Evolutionary conservation across 805 yeast species (phyloP).

Genomic region (Pichia ethanolica): DNA sequence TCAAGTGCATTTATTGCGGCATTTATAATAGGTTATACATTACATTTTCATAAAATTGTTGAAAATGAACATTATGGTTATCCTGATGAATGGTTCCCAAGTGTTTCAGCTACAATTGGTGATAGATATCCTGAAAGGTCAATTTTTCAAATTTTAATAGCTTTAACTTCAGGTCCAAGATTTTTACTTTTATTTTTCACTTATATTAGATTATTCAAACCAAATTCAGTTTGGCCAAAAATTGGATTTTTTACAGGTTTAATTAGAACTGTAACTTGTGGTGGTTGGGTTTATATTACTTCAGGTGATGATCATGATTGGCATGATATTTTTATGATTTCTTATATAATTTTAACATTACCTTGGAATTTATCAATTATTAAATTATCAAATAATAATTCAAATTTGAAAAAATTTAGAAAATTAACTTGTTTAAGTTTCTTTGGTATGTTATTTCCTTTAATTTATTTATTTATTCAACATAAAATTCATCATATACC

Average conservation of each 20-base stretch:
- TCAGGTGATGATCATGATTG: slow-evolving; percentile 95
- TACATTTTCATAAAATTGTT: slow-evolving; percentile 86
- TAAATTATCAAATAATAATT: slow-evolving; percentile 37
- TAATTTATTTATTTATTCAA: slow-evolving; percentile 82
- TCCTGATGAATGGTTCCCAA: slow-evolving; percentile 98
- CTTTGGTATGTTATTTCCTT: slow-evolving; percentile 68
- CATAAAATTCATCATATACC: slow-evolving; percentile 82
- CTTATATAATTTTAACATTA: slow-evolving; percentile 77
- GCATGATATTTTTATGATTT: slow-evolving; percentile 93
- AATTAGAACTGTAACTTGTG: slow-evolving; percentile 88
- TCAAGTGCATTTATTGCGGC: slow-evolving; percentile 70
- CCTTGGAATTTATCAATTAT: slow-evolving; percentile 81
- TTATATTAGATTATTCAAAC: slow-evolving; percentile 39
- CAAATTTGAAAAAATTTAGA: slow-evolving; percentile 45
- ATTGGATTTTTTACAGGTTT: slow-evolving; percentile 56
- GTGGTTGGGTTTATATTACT: slow-evolving; percentile 98
- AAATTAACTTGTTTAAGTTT: slow-evolving; percentile 49
- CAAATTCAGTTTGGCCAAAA: slow-evolving; percentile 31
- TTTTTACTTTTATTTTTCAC: slow-evolving; percentile 54
- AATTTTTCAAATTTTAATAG: slow-evolving; percentile 83
- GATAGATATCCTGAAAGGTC: slow-evolving; percentile 96
- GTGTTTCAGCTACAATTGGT: slow-evolving; percentile 95
- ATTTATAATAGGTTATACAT: slow-evolving; percentile 58
- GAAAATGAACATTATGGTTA: slow-evolving; percentile 80
- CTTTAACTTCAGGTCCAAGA: slow-evolving; percentile 89